phyloP scores from a whole-genome alignment of 192 early-diverging fungal species.

The Podila clonocystis region DNA sequence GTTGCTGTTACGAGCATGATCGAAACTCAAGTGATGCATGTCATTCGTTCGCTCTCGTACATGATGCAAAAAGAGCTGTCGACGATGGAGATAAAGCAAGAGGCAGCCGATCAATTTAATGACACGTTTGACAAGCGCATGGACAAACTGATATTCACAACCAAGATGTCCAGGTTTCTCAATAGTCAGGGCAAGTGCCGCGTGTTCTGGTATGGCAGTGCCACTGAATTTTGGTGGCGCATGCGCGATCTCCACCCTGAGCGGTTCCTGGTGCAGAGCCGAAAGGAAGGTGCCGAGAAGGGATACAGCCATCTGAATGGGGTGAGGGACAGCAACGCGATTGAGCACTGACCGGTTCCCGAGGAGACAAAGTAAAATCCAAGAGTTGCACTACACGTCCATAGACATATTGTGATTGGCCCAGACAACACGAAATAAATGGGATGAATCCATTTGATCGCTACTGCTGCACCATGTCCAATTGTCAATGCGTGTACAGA shows the following conservation, averaged over 20 bases:
- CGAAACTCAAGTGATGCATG: conserved; percentile 34
- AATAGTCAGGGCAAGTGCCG: conserved; percentile 31
- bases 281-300: background rate
- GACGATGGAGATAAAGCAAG: conserved; percentile 37
- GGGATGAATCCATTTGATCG: no score
- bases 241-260: conserved; percentile 29
- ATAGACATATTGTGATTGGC: no score
- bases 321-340: no score
- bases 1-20: conserved; percentile 19
- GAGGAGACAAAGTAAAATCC: no score
- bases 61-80: conserved; percentile 44
- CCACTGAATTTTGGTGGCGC: conserved; percentile 43
- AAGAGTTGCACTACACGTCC: no score
- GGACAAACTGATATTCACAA: conserved; percentile 16
- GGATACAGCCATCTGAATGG: no score
- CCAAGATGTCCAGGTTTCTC: conserved; percentile 23
- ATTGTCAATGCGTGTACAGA: no score
- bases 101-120: conserved; percentile 32
- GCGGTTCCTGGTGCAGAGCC: background rate
- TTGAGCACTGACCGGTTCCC: no score
- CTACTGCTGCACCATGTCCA: no score
- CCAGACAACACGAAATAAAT: no score
- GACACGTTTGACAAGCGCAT: conserved; percentile 19
- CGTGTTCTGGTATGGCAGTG: conserved; percentile 34
- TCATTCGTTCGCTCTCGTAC: conserved; percentile 26